Evolutionary conservation across 2,329 filamentous ascomycete genomes (phyloP).

Genomic region (Penicillium hesseltinei): DNA sequence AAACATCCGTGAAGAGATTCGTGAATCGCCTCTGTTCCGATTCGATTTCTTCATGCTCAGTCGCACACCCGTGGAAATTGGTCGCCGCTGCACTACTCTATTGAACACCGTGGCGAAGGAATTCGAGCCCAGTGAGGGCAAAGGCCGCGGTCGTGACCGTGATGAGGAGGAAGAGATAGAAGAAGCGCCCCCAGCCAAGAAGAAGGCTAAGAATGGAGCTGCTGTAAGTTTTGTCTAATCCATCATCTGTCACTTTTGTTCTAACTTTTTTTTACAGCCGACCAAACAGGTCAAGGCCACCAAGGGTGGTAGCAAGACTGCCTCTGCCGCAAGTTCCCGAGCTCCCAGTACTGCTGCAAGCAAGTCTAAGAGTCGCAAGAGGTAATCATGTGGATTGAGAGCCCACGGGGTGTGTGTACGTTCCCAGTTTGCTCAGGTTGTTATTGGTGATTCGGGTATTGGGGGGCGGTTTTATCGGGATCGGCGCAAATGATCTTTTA

Average conservation of each 20-base stretch:
- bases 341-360: slow-evolving; percentile 75
- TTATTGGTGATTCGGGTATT: slow-evolving; percentile 6
- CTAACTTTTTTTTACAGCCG: slow-evolving; percentile 49
- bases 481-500: slow-evolving; percentile 21
- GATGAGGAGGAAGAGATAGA: slow-evolving; percentile 84
- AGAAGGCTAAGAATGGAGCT: slow-evolving; percentile 85
- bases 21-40: slow-evolving; percentile 88
- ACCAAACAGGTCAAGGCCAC: slow-evolving; percentile 91
- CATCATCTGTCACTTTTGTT: neutral
- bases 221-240: slow-evolving; percentile 61
- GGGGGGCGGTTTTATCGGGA: slow-evolving; percentile 7
- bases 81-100: slow-evolving; percentile 87
- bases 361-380: slow-evolving; percentile 53
- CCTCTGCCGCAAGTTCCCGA: slow-evolving; percentile 73
- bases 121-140: slow-evolving; percentile 78
- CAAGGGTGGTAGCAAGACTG: slow-evolving; percentile 72
- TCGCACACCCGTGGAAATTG: slow-evolving; percentile 87
- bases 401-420: neutral
- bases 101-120: slow-evolving; percentile 93
- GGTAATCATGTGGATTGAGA: slow-evolving; percentile 31
- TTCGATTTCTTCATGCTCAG: slow-evolving; percentile 99
- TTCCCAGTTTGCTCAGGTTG: slow-evolving; percentile 5
- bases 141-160: slow-evolving; percentile 59
- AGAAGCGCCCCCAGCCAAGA: slow-evolving; percentile 82
- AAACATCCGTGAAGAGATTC: slow-evolving; percentile 93